Base-by-base conservation (phyloP, 768 basidiomycete species). In the Paxillus rubicundulus region DNA sequence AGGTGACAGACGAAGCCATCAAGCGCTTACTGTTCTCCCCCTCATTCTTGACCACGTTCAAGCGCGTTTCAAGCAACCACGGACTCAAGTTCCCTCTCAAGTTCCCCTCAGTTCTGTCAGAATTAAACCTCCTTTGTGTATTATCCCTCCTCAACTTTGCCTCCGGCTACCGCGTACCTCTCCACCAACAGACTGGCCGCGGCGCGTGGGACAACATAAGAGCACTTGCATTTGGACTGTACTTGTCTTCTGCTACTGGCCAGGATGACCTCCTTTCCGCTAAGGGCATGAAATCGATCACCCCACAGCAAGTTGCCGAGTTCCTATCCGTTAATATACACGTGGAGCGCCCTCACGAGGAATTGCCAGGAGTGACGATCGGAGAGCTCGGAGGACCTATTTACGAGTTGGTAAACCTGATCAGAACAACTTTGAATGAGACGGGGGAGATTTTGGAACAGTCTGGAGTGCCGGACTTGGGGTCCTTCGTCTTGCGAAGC, bases 201-300 rank as follows among this genome's bases (percentile, higher is more conserved):
- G 91, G 92, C 18, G 89, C 90, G 55, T 92, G 85, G 80, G 89
- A 94, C 67, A 83, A 82, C 50, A 88, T 93, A 61, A 80, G 87
- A 47, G 85, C 83, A 3, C 78, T 95, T 46, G 75, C 82, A 28
- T 82, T 92, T 61, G 79, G 83, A 13, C 70, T 91, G 57, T 91
- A 86, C 69, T 75, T 94, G 56, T 77, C 82, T 24, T 85, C 86
- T 4, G 71, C 79, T 7, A 67, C 75, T 9, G 81, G 80, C 20
- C 78, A 77, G 20, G 70, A 63, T 9, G 81, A 87, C 63, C 63
- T 84, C 13, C 75, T 93, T 18, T 82, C 85, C 28, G 82, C 91
- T 2, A 70, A 73, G 50, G 89, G 89, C 33, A 82, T 95, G 76
- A 70, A 73, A 52, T 60, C 68, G 14, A 73, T 89, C 47, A 69